Evolutionary conservation across 2,329 filamentous ascomycete species (phyloP), one percentile per base, ranked within the genome.

Genomic region (Grosmannia huntii): DNA sequence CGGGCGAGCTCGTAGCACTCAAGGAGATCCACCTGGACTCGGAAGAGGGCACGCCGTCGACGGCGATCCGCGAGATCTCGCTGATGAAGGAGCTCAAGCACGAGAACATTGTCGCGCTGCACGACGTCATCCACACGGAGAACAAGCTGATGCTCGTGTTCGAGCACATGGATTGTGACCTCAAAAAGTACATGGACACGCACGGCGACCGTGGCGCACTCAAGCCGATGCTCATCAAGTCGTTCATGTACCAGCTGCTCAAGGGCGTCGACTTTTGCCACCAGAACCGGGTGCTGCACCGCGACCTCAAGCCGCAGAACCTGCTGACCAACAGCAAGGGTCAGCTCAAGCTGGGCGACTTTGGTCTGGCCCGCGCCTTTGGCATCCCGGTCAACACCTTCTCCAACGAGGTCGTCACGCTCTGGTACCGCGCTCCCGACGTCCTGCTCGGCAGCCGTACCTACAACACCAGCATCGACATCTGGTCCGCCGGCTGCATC

Each of bases 141-240:
- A 99, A 97, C 75, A 99, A 99, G 72, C 84, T 99, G 59, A 99
- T 99, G 94, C 85, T 99, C 48, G 94, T 99, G 11, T 99, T 99
- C 66, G 94, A 99, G 72, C 96, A 86, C 73, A 96, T 99, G 92
- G 94, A 99, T 73, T 90, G 91, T 70, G 94, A 99, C 68, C 76
- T 99, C 12, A 99, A 99, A 78, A 90, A 95, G 69, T 97, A 96
- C 74, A 99, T 99, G 94, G 94, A 99, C 71, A 89, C 86, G 7
- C 81, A 90, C 60, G 90, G 91, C 67, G 90, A 96, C 66, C 82
- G 90, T 56, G 92, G 94, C 61, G 89, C 90, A 54, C 79, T 99
- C 58, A 91, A 96, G 70, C 88, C 90, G 46, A 75, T 81, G 58
- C 94, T 90, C 58, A 96, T 99, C 81, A 97, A 97, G 76, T 95